A percentile compares a stretch with the other conserved stretches of the same genome.
Evolutionary conservation across 1,284 basidiomycete species (phyloP).

Genomic region (Ustilago nuda): DNA sequence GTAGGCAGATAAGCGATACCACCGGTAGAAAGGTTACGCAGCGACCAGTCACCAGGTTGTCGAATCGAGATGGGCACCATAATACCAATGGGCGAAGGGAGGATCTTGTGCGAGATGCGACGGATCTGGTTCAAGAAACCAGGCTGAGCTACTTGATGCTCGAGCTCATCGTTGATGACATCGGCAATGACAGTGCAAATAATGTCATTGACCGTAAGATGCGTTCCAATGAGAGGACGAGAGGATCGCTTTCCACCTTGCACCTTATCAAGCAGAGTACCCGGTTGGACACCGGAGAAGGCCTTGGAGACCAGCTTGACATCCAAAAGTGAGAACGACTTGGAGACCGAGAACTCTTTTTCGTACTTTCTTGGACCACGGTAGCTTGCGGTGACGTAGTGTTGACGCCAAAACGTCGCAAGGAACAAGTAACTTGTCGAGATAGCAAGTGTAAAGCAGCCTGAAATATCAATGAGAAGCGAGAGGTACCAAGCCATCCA

Average conservation of each 20-base stretch:
- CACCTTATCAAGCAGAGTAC: slow-evolving; percentile 47
- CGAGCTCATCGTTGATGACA: slow-evolving; percentile 56
- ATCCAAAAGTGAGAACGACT: slow-evolving; percentile 48
- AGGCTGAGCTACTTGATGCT: slow-evolving; percentile 26
- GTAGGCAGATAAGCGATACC: slow-evolving; percentile 61
- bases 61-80: slow-evolving; percentile 66
- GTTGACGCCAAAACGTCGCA: slow-evolving; percentile 56
- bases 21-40: slow-evolving; percentile 66
- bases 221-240: slow-evolving; percentile 44
- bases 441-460: slow-evolving; percentile 44
- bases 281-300: slow-evolving; percentile 61
- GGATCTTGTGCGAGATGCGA: slow-evolving; percentile 37
- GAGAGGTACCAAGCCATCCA: slow-evolving; percentile 50
- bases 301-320: slow-evolving; percentile 66
- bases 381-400: slow-evolving; percentile 52
- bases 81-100: slow-evolving; percentile 55
- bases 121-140: slow-evolving; percentile 30
- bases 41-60: slow-evolving; percentile 57
- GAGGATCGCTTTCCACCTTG: slow-evolving; percentile 37
- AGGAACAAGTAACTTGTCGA: slow-evolving; percentile 51
- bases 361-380: slow-evolving; percentile 47
- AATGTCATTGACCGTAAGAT: slow-evolving; percentile 67
- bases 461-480: slow-evolving; percentile 37
- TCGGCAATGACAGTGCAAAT: slow-evolving; percentile 63
- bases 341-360: slow-evolving; percentile 54